Evolutionary conservation across 306 rosid species (phyloP).

Genomic region (Acacia acuminata): DNA sequence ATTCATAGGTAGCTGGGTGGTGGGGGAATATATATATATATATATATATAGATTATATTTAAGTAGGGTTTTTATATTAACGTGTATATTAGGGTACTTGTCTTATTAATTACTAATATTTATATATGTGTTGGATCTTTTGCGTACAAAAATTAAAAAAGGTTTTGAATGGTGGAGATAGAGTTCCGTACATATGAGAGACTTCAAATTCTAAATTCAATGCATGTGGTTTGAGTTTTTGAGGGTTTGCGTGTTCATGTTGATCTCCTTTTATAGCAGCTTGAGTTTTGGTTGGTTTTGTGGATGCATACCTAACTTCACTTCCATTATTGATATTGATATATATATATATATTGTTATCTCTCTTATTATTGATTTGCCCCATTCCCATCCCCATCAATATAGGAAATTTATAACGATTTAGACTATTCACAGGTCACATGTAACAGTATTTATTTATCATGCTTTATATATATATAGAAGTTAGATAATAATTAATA

Average conservation of each 20-base stretch:
- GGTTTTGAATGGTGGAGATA: background rate
- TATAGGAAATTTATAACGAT: background rate
- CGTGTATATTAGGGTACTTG: background rate
- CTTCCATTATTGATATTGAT: background rate
- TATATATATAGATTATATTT: too few species aligned
- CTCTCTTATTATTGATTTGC: background rate
- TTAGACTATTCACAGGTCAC: background rate
- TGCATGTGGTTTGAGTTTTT: background rate
- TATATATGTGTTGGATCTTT: background rate
- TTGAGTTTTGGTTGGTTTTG: background rate
- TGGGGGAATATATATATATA: background rate
- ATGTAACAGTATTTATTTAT: background rate
- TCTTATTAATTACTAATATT: background rate
- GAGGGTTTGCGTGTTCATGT: constrained; percentile 7
- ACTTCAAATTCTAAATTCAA: background rate
- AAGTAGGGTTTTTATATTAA: background rate
- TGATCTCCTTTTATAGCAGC: background rate
- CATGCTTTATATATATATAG: too few species aligned
- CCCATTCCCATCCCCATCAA: background rate
- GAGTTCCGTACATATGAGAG: background rate
- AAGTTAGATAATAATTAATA: too few species aligned
- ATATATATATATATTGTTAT: background rate
- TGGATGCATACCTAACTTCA: constrained; percentile 20
- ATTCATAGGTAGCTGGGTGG: background rate
- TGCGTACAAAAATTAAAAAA: background rate